These are phyloP conservation scores for Tieghemostelium lacteum DNA, from an alignment of 78 protist species.

Conservation along the genomic window DNA sequence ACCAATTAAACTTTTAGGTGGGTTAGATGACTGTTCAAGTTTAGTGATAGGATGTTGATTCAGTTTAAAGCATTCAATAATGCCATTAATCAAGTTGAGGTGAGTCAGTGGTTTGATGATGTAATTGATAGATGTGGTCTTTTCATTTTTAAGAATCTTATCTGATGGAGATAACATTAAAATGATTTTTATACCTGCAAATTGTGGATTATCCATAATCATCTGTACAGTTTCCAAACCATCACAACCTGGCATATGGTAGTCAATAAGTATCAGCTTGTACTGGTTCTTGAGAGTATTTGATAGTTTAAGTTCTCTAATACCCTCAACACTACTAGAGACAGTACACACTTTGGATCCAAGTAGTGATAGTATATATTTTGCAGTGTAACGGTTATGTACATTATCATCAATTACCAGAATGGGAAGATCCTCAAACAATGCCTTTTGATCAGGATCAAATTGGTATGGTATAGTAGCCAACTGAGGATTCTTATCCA, in stretches of 20 bases:
- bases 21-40: too few relatives aligned
- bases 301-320: constrained; percentile 43
- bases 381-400: not conserved
- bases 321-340: constrained; percentile 43
- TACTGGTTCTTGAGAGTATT: not conserved
- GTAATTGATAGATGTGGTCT: not conserved
- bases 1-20: too few relatives aligned
- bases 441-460: not conserved
- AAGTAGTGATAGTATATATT: constrained; percentile 2
- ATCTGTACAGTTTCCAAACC: constrained; percentile 64
- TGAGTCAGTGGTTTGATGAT: constrained; percentile 46
- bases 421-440: not conserved
- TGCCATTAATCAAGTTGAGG: not conserved
- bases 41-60: too few relatives aligned
- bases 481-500: not conserved
- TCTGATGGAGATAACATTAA: constrained; percentile 35
- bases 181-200: constrained; percentile 21
- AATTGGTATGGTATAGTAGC: not conserved
- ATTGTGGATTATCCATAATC: constrained; percentile 50
- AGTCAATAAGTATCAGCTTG: constrained; percentile 13
- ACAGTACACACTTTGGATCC: not conserved
- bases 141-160: not conserved
- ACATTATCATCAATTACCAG: constrained; percentile 47
- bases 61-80: not conserved
- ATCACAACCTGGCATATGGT: constrained; percentile 75